These are phyloP conservation scores for Discostella pseudostelligera DNA, from an alignment of 108 stramenopile species.

Conservation along the genomic window DNA sequence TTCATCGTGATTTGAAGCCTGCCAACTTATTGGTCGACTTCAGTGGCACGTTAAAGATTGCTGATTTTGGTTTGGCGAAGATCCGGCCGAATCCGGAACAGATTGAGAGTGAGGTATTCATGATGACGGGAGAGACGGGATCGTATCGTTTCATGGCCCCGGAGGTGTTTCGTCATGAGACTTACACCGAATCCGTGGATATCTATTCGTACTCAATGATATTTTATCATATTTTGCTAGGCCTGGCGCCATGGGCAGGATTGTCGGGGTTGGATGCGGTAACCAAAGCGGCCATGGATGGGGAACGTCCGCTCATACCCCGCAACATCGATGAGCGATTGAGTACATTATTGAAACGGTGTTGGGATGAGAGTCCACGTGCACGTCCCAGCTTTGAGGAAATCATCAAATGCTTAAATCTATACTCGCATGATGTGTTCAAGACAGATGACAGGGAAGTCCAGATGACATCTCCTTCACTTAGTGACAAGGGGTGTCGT, in stretches of 20 bases:
- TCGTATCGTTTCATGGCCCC: constrained; percentile 91
- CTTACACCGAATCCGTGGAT: constrained; percentile 89
- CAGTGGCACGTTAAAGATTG: constrained; percentile 86
- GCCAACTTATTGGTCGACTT: constrained; percentile 88
- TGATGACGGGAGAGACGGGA: constrained; percentile 89
- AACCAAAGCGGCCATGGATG: constrained; percentile 69
- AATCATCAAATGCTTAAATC: constrained; percentile 56
- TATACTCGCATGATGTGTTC: constrained; percentile 52
- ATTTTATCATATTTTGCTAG: constrained; percentile 75
- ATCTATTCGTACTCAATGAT: constrained; percentile 91
- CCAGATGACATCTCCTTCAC: no score
- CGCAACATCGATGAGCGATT: constrained; percentile 67
- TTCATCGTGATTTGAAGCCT: constrained; percentile 91
- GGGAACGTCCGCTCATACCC: constrained; percentile 76
- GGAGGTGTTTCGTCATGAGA: constrained; percentile 81
- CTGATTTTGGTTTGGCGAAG: constrained; percentile 96
- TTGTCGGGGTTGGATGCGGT: constrained; percentile 72
- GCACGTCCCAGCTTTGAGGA: constrained; percentile 69
- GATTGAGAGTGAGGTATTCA: constrained; percentile 45
- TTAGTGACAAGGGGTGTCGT: constrained; percentile 10
- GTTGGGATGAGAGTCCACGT: constrained; percentile 83
- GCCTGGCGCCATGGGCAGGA: constrained; percentile 76
- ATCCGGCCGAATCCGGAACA: constrained; percentile 72
- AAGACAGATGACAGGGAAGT: constrained; percentile 32
- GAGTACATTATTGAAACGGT: constrained; percentile 61